Base-by-base conservation (phyloP, 148 eudicot species). In the Talinum fruticosum region DNA sequence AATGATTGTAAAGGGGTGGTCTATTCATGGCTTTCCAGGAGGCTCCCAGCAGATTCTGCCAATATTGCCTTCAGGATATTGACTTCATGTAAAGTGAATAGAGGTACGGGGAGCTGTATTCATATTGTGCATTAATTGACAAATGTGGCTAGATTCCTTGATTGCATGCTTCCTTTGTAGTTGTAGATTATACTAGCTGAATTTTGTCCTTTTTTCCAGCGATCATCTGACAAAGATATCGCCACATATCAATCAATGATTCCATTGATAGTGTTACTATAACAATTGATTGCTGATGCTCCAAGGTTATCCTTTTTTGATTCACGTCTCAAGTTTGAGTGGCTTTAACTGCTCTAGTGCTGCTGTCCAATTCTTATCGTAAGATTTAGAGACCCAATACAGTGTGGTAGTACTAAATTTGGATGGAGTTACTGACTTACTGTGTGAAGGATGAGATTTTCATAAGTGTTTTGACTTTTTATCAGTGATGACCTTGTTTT, bases 1-100 rank as follows among this genome's bases (percentile, higher is more conserved):
- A 90, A 78, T 84, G 97, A 91, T 81, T 96, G 99, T 82, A 96
- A 93, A 78, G 89, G 92, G 72, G 97, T 96, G 73, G 94, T 93
- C 41, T 84, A 84, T 80, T 89, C 97, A 26, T 96, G 97, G 97
- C 86, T 96, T 81, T 87, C 99, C 21, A 84, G 92, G 80, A 91
- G 89, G 75, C 97, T 96, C 51, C 68, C 97, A 51, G 77, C 83
- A 61, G 92, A 93, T 57, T 83, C 83, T 79, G 97, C 99, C 61
- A 88, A 96, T 81, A 71, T 80, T 79, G 91, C 89, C 1, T 88
- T 89, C 79, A 87, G 99, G 75, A 85, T 86, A 79, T 81, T 95
- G 79, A 85, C 94, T 86, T 80, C 96, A 47, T 95, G 99, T 79
- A 95, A 93, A 89, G 90, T 91, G 38, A 95, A 93, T 88, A 92